These are phyloP conservation scores for Curvularia lunata DNA, from an alignment of 2,329 filamentous ascomycete species.

Conservation along the genomic window DNA sequence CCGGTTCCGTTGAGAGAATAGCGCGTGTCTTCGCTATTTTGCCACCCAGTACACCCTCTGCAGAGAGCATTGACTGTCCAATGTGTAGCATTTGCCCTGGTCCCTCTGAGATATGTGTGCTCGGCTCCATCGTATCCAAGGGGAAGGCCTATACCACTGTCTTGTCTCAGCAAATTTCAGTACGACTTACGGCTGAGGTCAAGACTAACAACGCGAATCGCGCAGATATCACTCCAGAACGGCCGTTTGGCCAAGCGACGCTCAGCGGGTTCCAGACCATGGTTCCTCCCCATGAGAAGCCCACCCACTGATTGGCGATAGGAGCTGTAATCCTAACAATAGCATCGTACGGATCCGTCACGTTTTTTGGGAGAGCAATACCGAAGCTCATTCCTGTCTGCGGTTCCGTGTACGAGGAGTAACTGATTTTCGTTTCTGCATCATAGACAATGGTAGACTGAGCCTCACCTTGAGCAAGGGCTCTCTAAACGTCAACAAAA, in stretches of 20 bases:
- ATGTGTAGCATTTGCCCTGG: conserved; percentile 41
- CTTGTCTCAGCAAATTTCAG: conserved; percentile 22
- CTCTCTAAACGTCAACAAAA: conserved; percentile 24
- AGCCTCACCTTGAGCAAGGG: conserved; percentile 39
- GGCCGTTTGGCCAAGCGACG: conserved; percentile 40
- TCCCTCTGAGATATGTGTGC: conserved; percentile 39
- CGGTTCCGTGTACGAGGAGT: conserved; percentile 39
- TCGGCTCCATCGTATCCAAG: conserved; percentile 38
- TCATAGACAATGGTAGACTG: conserved; percentile 40
- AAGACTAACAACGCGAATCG: conserved; percentile 42
- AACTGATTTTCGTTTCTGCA: conserved; percentile 40
- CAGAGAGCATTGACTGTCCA: conserved; percentile 42
- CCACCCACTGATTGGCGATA: conserved; percentile 35
- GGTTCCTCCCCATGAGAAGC: conserved; percentile 41
- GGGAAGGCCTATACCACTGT: conserved; percentile 36
- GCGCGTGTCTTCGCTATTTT: conserved; percentile 36
- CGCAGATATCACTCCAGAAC: conserved; percentile 35
- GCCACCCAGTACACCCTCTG: conserved; percentile 42
- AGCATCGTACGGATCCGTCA: conserved; percentile 41
- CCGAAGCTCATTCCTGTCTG: conserved; percentile 40
- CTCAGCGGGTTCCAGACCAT: conserved; percentile 47
- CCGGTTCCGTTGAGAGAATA: conserved; percentile 35
- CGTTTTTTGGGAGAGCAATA: conserved; percentile 39
- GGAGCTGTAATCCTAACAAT: conserved; percentile 41
- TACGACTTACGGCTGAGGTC: neutral